Evolutionary conservation across 495 filamentous ascomycete genomes (phyloP), one percentile per base, ranked within the genome.

Genomic region (Saxispiralis lemnorum): DNA sequence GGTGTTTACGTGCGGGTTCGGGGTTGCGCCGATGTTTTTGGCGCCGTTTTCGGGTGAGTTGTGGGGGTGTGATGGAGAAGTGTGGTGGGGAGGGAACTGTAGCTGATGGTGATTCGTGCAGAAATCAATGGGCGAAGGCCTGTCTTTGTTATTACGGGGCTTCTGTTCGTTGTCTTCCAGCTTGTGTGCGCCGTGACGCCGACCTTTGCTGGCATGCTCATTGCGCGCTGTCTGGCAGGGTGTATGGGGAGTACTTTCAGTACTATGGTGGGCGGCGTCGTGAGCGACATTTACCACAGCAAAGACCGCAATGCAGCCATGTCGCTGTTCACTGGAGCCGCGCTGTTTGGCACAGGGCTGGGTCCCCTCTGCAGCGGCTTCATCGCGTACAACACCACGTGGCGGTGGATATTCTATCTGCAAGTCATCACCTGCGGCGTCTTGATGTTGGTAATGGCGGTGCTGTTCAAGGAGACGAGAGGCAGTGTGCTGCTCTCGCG

Each of bases 341-440:
- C 82, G 0, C 59, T 95, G 7, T 68, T 79, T 13, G 89, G 87
- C 1, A 94, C 83, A 0, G 87, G 85, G 1, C 60, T 81, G 0
- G 88, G 85, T 0, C 85, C 88, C 0, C 54, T 95, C 4, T 60
- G 82, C 5, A 70, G 69, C 13, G 79, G 81, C 1, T 73, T 76
- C 14, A 78, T 96, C 49, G 75, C 76, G 0, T 59, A 78, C 38
- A 65, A 73, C 38, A 62, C 68, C 7, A 67, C 60, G 18, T 94
- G 87, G 88, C 72, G 83, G 47, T 94, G 86, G 87, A 70, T 92
- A 6, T 93, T 93, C 63, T 92, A 79, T 66, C 68, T 87, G 14
- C 85, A 94, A 51, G 75, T 78, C 5, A 83, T 94, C 18, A 63
- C 71, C 17, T 69, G 72, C 43, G 78, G 67, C 0, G 54, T 76